These are phyloP conservation scores for Henckelia pumila DNA, from an alignment of 257 asterid genomes.

Conservation along the genomic window DNA sequence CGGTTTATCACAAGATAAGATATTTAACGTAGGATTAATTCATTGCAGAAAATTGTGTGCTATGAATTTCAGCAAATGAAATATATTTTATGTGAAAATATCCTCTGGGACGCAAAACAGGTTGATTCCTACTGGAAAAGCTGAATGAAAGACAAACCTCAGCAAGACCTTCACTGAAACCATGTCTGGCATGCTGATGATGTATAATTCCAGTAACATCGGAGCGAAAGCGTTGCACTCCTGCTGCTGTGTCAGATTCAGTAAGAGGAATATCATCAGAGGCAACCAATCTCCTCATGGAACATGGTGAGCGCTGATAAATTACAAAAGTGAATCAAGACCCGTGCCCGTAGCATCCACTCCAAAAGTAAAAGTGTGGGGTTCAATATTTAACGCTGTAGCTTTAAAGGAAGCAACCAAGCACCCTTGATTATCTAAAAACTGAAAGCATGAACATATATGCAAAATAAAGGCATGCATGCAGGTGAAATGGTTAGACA, in stretches of 20 bases:
- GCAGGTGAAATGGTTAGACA: too few relatives aligned
- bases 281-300: conserved; percentile 44
- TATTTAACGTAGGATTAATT: too few relatives aligned
- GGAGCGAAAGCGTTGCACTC: conserved; percentile 31
- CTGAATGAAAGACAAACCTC: conserved; percentile 36
- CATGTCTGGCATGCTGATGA: conserved; percentile 40
- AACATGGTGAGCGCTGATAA: conserved; percentile 36
- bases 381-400: neutral
- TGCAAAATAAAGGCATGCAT: neutral
- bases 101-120: neutral
- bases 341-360: neutral
- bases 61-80: too few relatives aligned
- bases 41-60: too few relatives aligned
- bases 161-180: conserved; percentile 46
- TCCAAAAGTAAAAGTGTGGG: conserved; percentile 7
- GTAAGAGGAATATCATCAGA: conserved; percentile 45
- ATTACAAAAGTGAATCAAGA: conserved; percentile 13
- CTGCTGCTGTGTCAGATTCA: conserved; percentile 34
- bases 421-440: neutral
- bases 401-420: neutral
- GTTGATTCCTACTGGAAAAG: neutral
- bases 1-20: too few relatives aligned
- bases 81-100: conserved; percentile 1
- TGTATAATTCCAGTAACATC: conserved; percentile 37
- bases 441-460: neutral